These are phyloP conservation scores for Gardenia jasminoides DNA, from an alignment of 257 asterid species.

Conservation along the genomic window DNA sequence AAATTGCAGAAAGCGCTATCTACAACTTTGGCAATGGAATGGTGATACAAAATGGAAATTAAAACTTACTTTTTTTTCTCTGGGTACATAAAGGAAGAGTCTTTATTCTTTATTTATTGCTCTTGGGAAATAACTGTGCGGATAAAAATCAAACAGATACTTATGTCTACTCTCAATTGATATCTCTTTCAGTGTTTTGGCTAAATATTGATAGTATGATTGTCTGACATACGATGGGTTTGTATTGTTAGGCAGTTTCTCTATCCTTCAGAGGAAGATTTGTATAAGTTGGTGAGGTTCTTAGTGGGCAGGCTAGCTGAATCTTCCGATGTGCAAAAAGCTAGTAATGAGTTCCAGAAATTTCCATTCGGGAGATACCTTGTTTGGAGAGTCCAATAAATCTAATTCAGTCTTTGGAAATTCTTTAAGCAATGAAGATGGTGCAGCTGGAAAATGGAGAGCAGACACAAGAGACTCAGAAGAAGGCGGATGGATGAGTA, in stretches of 20 bases:
- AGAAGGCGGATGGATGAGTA: constrained; percentile 8
- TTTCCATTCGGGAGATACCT: not conserved
- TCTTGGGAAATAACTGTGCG: not conserved
- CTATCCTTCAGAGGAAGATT: constrained; percentile 70
- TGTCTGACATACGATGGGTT: constrained; percentile 10
- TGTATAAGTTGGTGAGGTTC: constrained; percentile 58
- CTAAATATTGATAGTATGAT: not conserved
- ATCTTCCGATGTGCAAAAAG: constrained; percentile 28
- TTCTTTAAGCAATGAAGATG: constrained; percentile 4
- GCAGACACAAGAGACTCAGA: constrained; percentile 9
- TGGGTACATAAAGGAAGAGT: not conserved
- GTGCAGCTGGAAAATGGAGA: constrained; percentile 21
- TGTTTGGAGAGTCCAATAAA: not conserved
- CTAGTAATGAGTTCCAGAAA: constrained; percentile 8
- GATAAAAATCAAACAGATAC: too few species aligned
- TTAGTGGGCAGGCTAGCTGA: constrained; percentile 53
- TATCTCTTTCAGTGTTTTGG: not conserved
- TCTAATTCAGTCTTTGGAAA: constrained; percentile 16
- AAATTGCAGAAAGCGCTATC: not conserved
- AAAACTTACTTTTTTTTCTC: not conserved
- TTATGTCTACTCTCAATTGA: not conserved
- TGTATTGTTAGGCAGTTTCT: constrained; percentile 68
- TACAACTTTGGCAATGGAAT: not conserved
- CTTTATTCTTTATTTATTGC: not conserved
- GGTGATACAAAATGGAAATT: not conserved